A percentile compares a stretch with the other conserved stretches of the same genome.
phyloP scores from a whole-genome alignment of 768 basidiomycete species.

The Fibroporia radiculosa region DNA sequence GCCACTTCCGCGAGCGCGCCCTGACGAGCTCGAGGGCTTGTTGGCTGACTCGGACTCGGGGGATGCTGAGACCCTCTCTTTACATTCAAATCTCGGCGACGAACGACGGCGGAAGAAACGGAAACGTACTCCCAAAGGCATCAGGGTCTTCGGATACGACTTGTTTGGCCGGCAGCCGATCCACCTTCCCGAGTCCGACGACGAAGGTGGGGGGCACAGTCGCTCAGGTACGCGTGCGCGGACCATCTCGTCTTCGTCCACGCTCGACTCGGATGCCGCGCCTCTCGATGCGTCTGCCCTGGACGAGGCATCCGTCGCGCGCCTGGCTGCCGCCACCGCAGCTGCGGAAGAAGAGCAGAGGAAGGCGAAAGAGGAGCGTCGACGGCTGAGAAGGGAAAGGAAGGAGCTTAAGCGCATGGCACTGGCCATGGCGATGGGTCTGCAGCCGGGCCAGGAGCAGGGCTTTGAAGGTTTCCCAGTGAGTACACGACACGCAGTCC shows the following conservation, averaged over 20 bases:
- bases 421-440: constrained; percentile 27
- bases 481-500: constrained; percentile 23
- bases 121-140: constrained; percentile 25
- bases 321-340: constrained; percentile 27
- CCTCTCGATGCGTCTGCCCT: constrained; percentile 54
- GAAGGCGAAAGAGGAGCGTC: constrained; percentile 39
- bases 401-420: constrained; percentile 37
- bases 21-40: constrained; percentile 42
- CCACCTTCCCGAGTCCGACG: constrained; percentile 42
- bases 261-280: constrained; percentile 66
- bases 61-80: constrained; percentile 58
- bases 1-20: constrained; percentile 22
- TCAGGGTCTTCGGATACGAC: constrained; percentile 59
- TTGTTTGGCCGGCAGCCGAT: constrained; percentile 61
- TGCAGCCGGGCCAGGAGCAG: constrained; percentile 17
- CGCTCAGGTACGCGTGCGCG: constrained; percentile 6
- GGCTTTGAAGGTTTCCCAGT: constrained; percentile 66
- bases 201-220: constrained; percentile 25
- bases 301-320: constrained; percentile 39
- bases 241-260: constrained; percentile 29
- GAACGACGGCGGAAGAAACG: constrained; percentile 26
- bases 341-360: constrained; percentile 33
- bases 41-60: constrained; percentile 35
- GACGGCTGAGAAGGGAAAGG: constrained; percentile 36
- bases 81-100: constrained; percentile 54